Base-by-base conservation (phyloP, 352 stramenopile species). In the Thalassiosira mediterranea region DNA sequence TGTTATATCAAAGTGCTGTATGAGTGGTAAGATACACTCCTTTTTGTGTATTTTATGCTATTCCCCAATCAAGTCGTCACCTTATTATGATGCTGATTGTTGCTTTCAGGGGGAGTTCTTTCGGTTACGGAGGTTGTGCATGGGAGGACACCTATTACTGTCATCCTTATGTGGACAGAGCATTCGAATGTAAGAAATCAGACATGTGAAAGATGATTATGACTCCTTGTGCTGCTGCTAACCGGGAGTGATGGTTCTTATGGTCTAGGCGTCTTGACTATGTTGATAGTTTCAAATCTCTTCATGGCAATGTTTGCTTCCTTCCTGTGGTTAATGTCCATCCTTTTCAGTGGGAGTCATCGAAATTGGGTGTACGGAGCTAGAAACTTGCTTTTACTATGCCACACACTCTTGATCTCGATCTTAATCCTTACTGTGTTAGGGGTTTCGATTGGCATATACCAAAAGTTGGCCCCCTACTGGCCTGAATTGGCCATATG, bases 401-500 rank as follows among this genome's bases (percentile, higher is more conserved):
- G 13, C 7, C 59, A 68, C 17, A 42, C 48, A 25, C 44, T 69
- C 4, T 48, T 69, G 5, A 17, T 2, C 17, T 21, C 46, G 4
- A 23, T 54, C 26, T 58, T 58, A 15, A 19, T 62, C 29, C 53
- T 62, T 3, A 62, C 53, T 10, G 17, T 48, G 8, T 15, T 48
- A 11, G 31, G 53, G 4, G 21, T 62, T 28, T 8, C 11, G 3
- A 7, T 62, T 26, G 53, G 29, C 11, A 62, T 62, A 11, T 62
- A 62, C 31, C 8, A 23, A 4, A 62, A 62, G 32, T 31, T 62
- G 53, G 53, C 53, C 7, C 53, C 53, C 4, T 62, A 44, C 53
- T 62, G 53, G 53, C 53, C 34, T 5, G 29, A 62, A 19, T 17
- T 62, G 53, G 53, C 31, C 7, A 47, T 62, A 15, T 8, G 25